These are phyloP conservation scores for Amanita pseudoporphyria DNA, from an alignment of 768 basidiomycete species.

Conservation along the genomic window DNA sequence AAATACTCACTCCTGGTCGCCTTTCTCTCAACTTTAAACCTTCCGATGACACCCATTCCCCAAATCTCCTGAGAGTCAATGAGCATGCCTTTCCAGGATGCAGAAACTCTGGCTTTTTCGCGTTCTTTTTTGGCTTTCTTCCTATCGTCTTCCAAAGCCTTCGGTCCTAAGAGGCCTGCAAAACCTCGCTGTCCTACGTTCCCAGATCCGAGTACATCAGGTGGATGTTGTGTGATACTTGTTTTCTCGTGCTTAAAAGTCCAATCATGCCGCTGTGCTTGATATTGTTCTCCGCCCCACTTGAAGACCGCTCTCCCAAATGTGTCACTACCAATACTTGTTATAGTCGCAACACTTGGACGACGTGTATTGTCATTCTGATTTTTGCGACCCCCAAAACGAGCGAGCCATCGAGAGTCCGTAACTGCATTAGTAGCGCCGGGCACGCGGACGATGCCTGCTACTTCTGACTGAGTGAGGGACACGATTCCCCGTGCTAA, in stretches of 20 bases:
- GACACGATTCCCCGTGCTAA: conserved; percentile 4
- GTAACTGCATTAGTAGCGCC: conserved; percentile 11
- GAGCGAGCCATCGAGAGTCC: conserved; percentile 13
- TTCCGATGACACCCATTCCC: conserved; percentile 53
- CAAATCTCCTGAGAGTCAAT: conserved; percentile 54
- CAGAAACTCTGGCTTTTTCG: conserved; percentile 13
- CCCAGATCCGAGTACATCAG: not conserved
- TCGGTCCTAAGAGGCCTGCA: conserved; percentile 18
- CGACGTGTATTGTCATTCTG: conserved; percentile 18
- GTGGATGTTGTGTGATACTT: conserved; percentile 5
- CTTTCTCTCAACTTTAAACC: conserved; percentile 50
- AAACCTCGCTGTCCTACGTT: not conserved
- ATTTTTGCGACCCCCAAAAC: conserved; percentile 11
- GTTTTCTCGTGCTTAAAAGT: conserved; percentile 48
- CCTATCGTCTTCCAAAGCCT: conserved; percentile 20
- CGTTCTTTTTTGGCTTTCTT: conserved; percentile 12
- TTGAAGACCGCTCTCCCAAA: conserved; percentile 28
- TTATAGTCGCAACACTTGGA: conserved; percentile 30
- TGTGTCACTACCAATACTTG: conserved; percentile 28
- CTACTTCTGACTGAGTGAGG: not conserved
- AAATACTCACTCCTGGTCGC: conserved; percentile 27
- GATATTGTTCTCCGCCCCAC: conserved; percentile 40
- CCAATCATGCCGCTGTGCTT: conserved; percentile 40
- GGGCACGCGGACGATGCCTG: conserved; percentile 15
- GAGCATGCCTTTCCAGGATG: conserved; percentile 37